Evolutionary conservation across 345 rosid genomes (phyloP), one percentile per base, ranked within the genome.

Genomic region (Syzygium aromaticum): DNA sequence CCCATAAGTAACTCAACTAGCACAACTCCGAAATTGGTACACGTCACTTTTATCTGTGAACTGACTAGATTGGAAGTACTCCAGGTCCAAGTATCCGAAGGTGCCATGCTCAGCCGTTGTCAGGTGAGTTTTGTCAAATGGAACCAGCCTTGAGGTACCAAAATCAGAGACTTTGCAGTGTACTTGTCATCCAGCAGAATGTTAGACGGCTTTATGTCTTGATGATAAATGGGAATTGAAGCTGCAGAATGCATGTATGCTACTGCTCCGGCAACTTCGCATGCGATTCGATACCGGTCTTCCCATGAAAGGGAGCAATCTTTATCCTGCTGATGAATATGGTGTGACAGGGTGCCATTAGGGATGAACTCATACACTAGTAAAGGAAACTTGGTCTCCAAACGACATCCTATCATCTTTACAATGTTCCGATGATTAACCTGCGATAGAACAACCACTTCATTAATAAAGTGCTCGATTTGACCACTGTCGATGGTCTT

Each of bases 401-500:
- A 85, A 54, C 93, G 91, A 38, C 94, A 92, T 12, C 93, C 93
- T 52, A 94, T 54, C 52, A 93, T 88, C 33, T 86, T 93, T 38
- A 93, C 94, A 19, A 91, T 92, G 52, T 93, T 89, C 85, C 91
- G 86, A 16, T 91, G 94, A 77, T 93, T 92, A 84, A 92, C 91
- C 59, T 92, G 91, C 1, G 92, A 91, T 11, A 94, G 92, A 9
- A 94, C 92, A 1, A 86, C 57, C 30, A 94, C 89, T 78, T 94
- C 93, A 33, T 93, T 93, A 87, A 93, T 89, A 88, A 93, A 94
- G 49, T 91, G 92, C 30, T 90, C 93, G 6, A 89, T 88, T 84
- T 93, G 92, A 49, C 87, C 90, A 40, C 84, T 88, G 38, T 94
- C 89, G 51, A 92, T 77, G 3, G 88, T 73, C 84, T 77, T 90